Conservation (phyloP, 495 filamentous ascomycete genomes). For the Aspergillus haitiensis region DNA sequence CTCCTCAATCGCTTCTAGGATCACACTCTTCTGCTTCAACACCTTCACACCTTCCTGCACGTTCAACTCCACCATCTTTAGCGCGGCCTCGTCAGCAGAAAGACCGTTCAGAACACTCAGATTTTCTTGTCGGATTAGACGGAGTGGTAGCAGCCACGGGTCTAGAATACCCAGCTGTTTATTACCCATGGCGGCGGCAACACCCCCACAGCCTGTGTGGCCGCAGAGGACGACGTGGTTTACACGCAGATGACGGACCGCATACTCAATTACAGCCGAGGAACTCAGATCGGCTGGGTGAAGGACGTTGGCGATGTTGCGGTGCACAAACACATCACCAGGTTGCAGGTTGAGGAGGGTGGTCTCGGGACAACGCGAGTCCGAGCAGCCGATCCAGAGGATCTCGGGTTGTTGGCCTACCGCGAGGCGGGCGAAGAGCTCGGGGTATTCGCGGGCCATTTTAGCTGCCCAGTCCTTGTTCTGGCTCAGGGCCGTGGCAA, state of each 20-base stretch:
- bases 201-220: slow-evolving; percentile 80
- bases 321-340: slow-evolving; percentile 90
- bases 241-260: slow-evolving; percentile 72
- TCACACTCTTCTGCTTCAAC: slow-evolving; percentile 59
- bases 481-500: slow-evolving; percentile 32
- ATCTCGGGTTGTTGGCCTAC: slow-evolving; percentile 71
- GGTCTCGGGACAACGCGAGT: slow-evolving; percentile 86
- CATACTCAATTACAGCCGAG: slow-evolving; percentile 78
- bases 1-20: slow-evolving; percentile 65
- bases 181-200: slow-evolving; percentile 66
- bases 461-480: slow-evolving; percentile 74
- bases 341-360: slow-evolving; percentile 77
- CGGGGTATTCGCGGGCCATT: slow-evolving; percentile 63
- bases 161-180: slow-evolving; percentile 74
- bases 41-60: slow-evolving; percentile 64
- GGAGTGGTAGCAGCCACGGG: slow-evolving; percentile 75
- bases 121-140: slow-evolving; percentile 58
- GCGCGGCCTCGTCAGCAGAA: slow-evolving; percentile 43
- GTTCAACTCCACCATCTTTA: slow-evolving; percentile 66
- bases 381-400: slow-evolving; percentile 91
- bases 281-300: slow-evolving; percentile 74
- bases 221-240: slow-evolving; percentile 83
- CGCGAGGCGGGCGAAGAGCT: slow-evolving; percentile 70
- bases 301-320: slow-evolving; percentile 92
- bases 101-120: slow-evolving; percentile 49